Base-by-base conservation (phyloP, 306 rosid genomes). In the Glycine soja region DNA sequence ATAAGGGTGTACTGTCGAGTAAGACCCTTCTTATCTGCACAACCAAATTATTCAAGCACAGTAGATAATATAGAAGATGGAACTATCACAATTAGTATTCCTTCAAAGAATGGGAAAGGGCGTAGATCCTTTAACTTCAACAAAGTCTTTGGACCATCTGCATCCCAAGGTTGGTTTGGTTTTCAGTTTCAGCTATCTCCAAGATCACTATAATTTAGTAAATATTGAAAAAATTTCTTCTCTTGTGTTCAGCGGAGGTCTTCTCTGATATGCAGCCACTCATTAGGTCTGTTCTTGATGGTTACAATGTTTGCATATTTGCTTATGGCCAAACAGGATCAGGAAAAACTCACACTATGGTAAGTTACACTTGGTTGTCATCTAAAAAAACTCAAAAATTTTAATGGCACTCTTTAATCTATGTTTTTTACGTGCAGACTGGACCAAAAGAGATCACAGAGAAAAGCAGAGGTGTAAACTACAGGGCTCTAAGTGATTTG, bases 1-100 rank as follows among this genome's bases (percentile, higher is more conserved):
- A 95, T 95, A 70, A 90, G 99, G 78, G 99, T 95, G 81, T 95
- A 95, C 79, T 95, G 99, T 84, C 91, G 99, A 78, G 97, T 95
- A 77, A 92, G 99, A 80, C 99, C 99, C 58, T 95, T 92, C 83
- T 86, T 95, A 83, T 42, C 97, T 54, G 86, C 82, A 69, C 90
- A 86, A 78, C 80, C 88, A 86, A 91, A 83, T 72, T 79, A 80
- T 83, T 51, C 62, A 65, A 95, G 97, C 87, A 65, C 88, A 8
- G 95, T 95, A 84, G 95, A 90, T 75, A 86, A 80, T 70, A 90
- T 91, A 86, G 97, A 91, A 89, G 97, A 95, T 51, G 99, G 95
- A 80, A 89, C 48, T 72, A 91, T 95, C 86, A 88, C 93, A n/a
- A 82, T 95, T 69, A 89, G 18, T 78, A 56, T 92, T 72, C 92